Conservation (phyloP, 257 asterid species). For the Sherardia arvensis region DNA sequence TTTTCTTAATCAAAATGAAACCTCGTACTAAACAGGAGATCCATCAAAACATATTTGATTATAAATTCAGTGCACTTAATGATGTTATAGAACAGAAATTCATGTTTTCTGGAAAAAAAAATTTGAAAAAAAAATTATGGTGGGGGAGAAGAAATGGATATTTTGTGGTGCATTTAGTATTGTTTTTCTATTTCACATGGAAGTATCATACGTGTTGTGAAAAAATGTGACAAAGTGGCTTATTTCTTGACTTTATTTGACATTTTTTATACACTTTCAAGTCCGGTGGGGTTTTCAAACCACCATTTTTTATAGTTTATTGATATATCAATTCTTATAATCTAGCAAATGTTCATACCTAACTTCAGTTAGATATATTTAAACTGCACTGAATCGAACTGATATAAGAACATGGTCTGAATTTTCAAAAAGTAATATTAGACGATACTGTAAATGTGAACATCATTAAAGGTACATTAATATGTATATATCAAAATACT, state of each 20-base stretch:
- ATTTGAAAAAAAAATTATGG: background rate
- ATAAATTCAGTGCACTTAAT: background rate
- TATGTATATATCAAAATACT: too few relatives aligned
- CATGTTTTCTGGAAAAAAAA: background rate
- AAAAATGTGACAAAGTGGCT: background rate
- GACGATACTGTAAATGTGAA: too few relatives aligned
- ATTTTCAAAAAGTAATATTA: too few relatives aligned
- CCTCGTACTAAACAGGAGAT: background rate
- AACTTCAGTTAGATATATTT: too few relatives aligned
- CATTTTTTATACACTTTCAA: constrained; percentile 6
- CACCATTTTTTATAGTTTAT: background rate
- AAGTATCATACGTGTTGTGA: constrained; percentile 8
- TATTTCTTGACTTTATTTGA: background rate
- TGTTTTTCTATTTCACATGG: constrained; percentile 10
- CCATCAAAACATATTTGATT: background rate
- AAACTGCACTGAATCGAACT: too few relatives aligned
- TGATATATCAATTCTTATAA: background rate
- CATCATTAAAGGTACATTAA: too few relatives aligned
- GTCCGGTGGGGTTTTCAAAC: constrained; percentile 2
- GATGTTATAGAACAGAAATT: background rate
- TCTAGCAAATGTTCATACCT: too few relatives aligned
- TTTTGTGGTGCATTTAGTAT: background rate
- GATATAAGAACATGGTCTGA: too few relatives aligned
- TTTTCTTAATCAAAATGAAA: background rate
- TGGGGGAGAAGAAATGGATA: background rate